A percentile compares a stretch with the other conserved stretches of the same genome.
These are phyloP conservation scores for Cladophialophora chaetospira DNA, from an alignment of 2,329 filamentous ascomycete genomes.

Conservation along the genomic window DNA sequence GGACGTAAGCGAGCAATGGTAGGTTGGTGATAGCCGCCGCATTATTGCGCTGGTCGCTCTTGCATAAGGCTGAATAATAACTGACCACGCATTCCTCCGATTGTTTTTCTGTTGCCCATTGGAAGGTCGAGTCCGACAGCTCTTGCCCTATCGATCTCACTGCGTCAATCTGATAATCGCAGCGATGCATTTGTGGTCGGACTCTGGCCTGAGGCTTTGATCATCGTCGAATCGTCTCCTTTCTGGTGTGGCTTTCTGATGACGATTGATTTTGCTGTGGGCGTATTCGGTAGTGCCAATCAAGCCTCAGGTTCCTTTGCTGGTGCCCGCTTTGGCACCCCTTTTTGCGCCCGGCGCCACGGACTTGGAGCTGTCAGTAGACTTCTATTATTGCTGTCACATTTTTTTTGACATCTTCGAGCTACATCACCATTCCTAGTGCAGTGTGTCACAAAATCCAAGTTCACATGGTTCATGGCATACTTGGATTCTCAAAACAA, in stretches of 20 bases:
- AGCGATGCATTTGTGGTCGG: slow-evolving; percentile 13
- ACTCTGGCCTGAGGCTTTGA: slow-evolving; percentile 10
- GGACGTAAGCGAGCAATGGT: no score
- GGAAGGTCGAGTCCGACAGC: neutral
- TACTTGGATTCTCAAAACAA: no score
- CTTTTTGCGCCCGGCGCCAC: slow-evolving; percentile 12
- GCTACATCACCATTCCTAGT: neutral
- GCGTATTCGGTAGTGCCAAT: neutral
- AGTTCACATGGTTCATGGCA: no score
- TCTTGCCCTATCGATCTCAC: neutral
- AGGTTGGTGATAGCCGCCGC: no score
- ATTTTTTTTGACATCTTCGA: neutral
- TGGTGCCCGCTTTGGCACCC: neutral
- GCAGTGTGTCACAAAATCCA: no score
- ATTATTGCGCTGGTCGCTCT: no score
- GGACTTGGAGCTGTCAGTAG: slow-evolving; percentile 2
- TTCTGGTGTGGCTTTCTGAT: neutral
- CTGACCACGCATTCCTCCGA: no score
- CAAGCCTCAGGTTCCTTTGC: neutral
- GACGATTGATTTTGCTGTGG: slow-evolving; percentile 2
- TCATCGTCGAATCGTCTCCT: neutral
- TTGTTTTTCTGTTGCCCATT: neutral
- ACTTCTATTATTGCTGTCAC: slow-evolving; percentile 6
- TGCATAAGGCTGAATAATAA: no score
- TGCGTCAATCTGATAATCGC: neutral